These are phyloP conservation scores for Saprolegnia parasitica DNA, from an alignment of 352 stramenopile genomes.

Conservation along the genomic window DNA sequence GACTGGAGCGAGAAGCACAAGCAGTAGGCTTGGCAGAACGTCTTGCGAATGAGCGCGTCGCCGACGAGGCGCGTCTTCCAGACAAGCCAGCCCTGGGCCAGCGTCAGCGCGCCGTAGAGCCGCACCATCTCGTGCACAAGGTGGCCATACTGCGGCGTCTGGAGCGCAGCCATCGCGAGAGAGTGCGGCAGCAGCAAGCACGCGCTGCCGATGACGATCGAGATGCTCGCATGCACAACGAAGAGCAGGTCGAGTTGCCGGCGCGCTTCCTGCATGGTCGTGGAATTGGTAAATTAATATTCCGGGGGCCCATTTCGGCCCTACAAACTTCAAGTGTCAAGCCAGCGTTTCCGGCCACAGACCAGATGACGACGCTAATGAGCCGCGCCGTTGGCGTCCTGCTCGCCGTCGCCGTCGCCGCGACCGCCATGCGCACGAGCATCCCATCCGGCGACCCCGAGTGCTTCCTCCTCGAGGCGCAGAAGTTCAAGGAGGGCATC, in stretches of 20 bases:
- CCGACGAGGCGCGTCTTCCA: conserved; percentile 82
- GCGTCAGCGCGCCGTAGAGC: conserved; percentile 76
- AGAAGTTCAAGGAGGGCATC: conserved; percentile 73
- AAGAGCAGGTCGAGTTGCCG: conserved; percentile 81
- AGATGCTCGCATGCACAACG: conserved; percentile 61
- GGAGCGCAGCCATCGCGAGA: conserved; percentile 68
- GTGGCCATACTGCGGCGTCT: conserved; percentile 71
- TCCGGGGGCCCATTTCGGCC: no score
- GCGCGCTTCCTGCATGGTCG: conserved; percentile 44
- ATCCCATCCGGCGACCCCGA: conserved; percentile 33
- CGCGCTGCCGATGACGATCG: conserved; percentile 55
- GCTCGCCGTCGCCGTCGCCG: not conserved
- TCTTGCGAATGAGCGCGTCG: conserved; percentile 75
- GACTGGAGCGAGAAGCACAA: conserved; percentile 81
- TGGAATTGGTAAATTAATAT: not conserved
- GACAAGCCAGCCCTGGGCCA: conserved; percentile 81
- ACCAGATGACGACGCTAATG: not conserved
- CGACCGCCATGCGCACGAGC: conserved; percentile 3
- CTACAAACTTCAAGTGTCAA: no score
- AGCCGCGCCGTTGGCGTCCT: not conserved
- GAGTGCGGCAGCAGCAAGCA: conserved; percentile 80
- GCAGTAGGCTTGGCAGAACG: conserved; percentile 85
- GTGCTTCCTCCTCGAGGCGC: conserved; percentile 70
- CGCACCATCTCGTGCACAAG: conserved; percentile 82
- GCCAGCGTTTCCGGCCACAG: no score